Evolutionary conservation across 1,139 yeast genomes (phyloP).

Genomic region (Zygosaccharomyces pseudobailii): DNA sequence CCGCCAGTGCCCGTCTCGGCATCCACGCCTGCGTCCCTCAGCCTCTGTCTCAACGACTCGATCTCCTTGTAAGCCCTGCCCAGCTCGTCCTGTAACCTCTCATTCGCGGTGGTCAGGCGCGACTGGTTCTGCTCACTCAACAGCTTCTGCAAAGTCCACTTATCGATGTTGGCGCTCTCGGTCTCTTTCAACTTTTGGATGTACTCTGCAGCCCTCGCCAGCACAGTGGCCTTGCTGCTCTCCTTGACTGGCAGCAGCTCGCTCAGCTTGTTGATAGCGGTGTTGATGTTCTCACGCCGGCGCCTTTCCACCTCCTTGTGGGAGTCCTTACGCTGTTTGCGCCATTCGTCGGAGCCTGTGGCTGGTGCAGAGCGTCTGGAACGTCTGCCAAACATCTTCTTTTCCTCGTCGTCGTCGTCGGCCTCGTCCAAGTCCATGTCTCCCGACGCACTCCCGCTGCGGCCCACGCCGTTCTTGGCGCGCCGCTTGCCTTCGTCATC

Average conservation of each 20-base stretch:
- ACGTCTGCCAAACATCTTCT: conserved; percentile 24
- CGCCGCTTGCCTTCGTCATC: conserved; percentile 17
- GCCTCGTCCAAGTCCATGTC: conserved; percentile 31
- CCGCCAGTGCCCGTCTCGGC: not conserved
- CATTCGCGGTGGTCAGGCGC: conserved; percentile 72
- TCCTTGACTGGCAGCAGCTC: conserved; percentile 78
- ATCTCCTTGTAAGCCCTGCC: conserved; percentile 92
- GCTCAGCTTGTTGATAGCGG: conserved; percentile 82
- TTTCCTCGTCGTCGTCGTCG: conserved; percentile 39
- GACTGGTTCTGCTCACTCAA: conserved; percentile 87
- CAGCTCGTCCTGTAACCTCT: conserved; percentile 70
- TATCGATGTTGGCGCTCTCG: conserved; percentile 82
- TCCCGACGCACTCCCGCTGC: conserved; percentile 18
- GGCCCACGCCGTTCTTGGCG: conserved; percentile 12
- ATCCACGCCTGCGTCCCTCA: conserved; percentile 8
- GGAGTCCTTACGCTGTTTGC: conserved; percentile 74
- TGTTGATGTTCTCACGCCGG: conserved; percentile 87
- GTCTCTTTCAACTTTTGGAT: conserved; percentile 84
- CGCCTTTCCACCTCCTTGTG: conserved; percentile 98
- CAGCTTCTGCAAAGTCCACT: conserved; percentile 89
- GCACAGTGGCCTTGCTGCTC: conserved; percentile 85
- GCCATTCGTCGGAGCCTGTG: conserved; percentile 85
- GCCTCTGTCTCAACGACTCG: conserved; percentile 55
- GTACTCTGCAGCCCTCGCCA: conserved; percentile 83
- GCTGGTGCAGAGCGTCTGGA: conserved; percentile 37